Evolutionary conservation across 1,139 yeast genomes (phyloP), one percentile per base, ranked within the genome.

Genomic region (Magnusiomyces paraingens): DNA sequence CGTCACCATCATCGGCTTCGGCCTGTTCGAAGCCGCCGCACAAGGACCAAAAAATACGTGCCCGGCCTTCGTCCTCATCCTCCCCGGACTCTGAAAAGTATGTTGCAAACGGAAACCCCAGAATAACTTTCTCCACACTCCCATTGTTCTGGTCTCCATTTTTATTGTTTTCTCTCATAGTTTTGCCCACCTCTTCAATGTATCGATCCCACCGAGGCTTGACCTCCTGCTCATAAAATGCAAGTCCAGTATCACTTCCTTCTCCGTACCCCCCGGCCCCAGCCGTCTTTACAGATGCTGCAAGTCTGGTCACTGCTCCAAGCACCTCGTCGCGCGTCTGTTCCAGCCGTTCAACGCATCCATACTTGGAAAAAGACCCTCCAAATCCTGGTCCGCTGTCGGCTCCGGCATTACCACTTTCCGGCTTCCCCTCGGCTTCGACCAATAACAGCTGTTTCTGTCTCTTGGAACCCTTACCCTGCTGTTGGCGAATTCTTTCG

Each of bases 261-360:
- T 73, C 73, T 1, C 74, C 78, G 61, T 72, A 73, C 0, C 73
- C 76, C 0, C 77, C 79, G 1, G 66, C 76, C 1, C 78, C 79
- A 1, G 66, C 69, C n/a, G 73, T 60, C 0, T 66, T 71, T 46
- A 78, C 53, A 1, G 57, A 41, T 1, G 57, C 53, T 0, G 81
- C 75, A 12, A 77, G 56, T 1, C 55, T 52, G 21, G 66, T 70
- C 12, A 76, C 77, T 49, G 66, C 52, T 0, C 47, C 44, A 15
- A 77, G 63, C 1, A 70, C 56, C 2, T 52, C 41, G 1, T 40
- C 29, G 10, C 70, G 58, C 8, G 56, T 59, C 2, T 55, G 53
- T 20, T 56, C 43, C 4, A 61, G 51, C 21, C 52, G 57, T 18
- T 63, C 67, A 5, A 63, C 64, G 11, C 64, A 55, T n/a, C 66